Evolutionary conservation across 2,329 filamentous ascomycete species (phyloP).

Genomic region (Ceratocystiopsis sp.): DNA sequence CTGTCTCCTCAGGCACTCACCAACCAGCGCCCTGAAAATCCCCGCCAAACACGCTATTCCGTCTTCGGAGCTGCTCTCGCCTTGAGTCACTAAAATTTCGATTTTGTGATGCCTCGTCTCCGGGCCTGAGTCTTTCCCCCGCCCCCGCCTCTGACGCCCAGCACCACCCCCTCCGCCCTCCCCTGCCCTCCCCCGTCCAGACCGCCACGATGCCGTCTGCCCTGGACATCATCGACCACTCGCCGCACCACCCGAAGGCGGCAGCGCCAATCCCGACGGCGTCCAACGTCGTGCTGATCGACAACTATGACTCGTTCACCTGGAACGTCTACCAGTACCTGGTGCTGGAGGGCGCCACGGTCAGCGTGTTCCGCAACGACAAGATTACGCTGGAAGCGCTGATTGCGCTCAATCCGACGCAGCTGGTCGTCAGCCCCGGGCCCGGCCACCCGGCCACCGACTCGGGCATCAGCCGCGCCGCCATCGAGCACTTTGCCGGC

Average conservation of each 20-base stretch:
- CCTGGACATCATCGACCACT: slow-evolving; percentile 52
- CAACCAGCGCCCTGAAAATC: no score
- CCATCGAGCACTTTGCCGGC: slow-evolving; percentile 78
- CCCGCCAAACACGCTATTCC: no score
- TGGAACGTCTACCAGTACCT: slow-evolving; percentile 99
- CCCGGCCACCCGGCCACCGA: slow-evolving; percentile 86
- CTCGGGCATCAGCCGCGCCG: slow-evolving; percentile 83
- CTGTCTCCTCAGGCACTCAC: no score
- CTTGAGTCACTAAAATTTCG: no score
- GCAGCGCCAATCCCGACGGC: slow-evolving; percentile 59
- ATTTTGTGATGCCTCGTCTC: no score
- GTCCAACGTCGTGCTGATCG: slow-evolving; percentile 83
- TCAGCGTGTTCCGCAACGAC: slow-evolving; percentile 85
- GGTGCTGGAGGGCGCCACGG: slow-evolving; percentile 81
- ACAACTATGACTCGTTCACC: slow-evolving; percentile 99
- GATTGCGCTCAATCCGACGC: slow-evolving; percentile 69
- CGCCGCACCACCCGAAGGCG: slow-evolving; percentile 66
- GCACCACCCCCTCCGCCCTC: no score
- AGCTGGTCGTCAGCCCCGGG: slow-evolving; percentile 86
- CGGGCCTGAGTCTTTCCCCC: background rate
- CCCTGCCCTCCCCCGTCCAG: background rate
- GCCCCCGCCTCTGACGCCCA: background rate
- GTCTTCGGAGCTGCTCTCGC: no score
- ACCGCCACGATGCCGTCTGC: slow-evolving; percentile 27
- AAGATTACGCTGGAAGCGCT: slow-evolving; percentile 75